Evolutionary conservation across 495 filamentous ascomycete species (phyloP), one percentile per base, ranked within the genome.

Genomic region (Penicillium mononematosum): DNA sequence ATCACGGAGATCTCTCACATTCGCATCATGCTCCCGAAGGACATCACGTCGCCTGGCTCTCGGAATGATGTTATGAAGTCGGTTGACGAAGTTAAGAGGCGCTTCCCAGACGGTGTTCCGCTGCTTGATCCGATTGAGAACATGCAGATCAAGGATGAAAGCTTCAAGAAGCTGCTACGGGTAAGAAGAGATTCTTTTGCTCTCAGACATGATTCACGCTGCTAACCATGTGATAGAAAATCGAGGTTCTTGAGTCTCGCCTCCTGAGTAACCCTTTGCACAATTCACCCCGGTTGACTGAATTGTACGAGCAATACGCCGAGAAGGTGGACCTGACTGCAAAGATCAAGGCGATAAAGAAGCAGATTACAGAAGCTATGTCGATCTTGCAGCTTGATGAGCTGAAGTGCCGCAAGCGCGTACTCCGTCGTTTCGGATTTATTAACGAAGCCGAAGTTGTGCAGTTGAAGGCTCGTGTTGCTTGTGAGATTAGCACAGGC

Each of bases 371-470:
- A 0, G 85, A 88, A 39, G 91, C 91, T 17, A 85, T 91, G 65
- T 87, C 87, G 43, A 85, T 96, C 50, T 85, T 93, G 67, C 92
- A 98, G 70, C 78, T 97, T 14, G 95, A 98, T 66, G 95, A 98
- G 73, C 81, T 98, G 44, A 98, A 97, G 75, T 90, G 86, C 63
- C 86, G 94, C 55, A 98, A 96, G 75, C 88, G 94, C 60, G 94
- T 98, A n/a, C 83, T 98, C 1, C 89, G 94, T 45, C 87, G 95
- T n/a, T 83, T 98, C 19, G 90, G 87, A 11, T 98, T 98, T 72
- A 94, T 98, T 74, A 90, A 96, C 72, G 94, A 97, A 34, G 80
- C 83, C 20, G 94, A 97, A 66, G 90, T 98, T 8, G 91, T 98
- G 48, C 85, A 96, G 75, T 80, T 97, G 63, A 98, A 98, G 76